Evolutionary conservation across 129 eudicot species (phyloP).

Genomic region (Escallonia herrerae): DNA sequence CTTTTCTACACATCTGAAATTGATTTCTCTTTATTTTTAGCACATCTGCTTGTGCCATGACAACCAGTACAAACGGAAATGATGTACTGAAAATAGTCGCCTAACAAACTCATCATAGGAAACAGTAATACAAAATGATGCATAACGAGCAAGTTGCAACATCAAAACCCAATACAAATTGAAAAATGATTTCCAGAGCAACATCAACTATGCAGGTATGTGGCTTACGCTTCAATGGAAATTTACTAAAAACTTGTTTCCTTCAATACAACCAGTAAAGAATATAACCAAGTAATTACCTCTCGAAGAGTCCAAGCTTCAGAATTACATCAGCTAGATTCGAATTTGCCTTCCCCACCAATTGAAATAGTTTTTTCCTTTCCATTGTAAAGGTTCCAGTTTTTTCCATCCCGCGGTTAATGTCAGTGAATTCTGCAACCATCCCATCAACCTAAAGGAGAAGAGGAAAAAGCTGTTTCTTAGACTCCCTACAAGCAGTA

Average conservation of each 20-base stretch:
- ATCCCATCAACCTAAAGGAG: constrained; percentile 81
- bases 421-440: constrained; percentile 91
- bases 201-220: too few species aligned
- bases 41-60: too few species aligned
- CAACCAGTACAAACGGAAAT: too few species aligned
- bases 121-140: too few species aligned
- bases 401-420: constrained; percentile 92
- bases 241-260: background rate
- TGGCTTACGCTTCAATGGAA: too few species aligned
- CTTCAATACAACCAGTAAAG: background rate
- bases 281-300: constrained; percentile 26
- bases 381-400: constrained; percentile 93
- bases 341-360: constrained; percentile 94
- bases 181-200: too few species aligned
- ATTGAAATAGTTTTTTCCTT: constrained; percentile 84
- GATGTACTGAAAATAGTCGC: too few species aligned
- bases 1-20: too few species aligned
- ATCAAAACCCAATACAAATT: too few species aligned
- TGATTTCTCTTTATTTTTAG: too few species aligned
- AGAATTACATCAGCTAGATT: constrained; percentile 97
- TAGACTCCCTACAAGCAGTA: constrained; percentile 2
- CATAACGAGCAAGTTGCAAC: too few species aligned
- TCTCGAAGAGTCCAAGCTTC: constrained; percentile 94
- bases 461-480: constrained; percentile 10
- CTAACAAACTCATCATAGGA: too few species aligned